Evolutionary conservation across 169 alveolate genomes (phyloP).

Genomic region (Eimeria sp.): DNA sequence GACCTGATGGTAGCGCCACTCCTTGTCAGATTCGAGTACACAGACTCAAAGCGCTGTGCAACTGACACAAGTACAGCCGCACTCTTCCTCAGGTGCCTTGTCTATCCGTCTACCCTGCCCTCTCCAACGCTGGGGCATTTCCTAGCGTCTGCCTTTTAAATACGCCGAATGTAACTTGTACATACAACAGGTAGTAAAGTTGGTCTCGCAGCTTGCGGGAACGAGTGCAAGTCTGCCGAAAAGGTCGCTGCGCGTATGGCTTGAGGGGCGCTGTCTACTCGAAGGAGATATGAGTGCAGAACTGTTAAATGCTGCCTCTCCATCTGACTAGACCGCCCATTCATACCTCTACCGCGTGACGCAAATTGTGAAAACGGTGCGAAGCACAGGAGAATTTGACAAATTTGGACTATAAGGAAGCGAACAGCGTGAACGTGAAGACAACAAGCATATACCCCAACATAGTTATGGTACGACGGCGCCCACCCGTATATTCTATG

Average conservation of each 20-base stretch:
- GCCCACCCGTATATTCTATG: background rate
- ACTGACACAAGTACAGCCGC: background rate
- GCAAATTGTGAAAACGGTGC: background rate
- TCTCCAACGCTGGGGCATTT: background rate
- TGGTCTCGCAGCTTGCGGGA: background rate
- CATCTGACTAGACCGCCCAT: background rate
- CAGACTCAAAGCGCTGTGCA: background rate
- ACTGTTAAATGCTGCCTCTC: background rate
- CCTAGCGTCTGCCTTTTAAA: background rate
- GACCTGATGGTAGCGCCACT: background rate
- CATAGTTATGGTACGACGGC: background rate
- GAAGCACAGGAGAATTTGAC: background rate
- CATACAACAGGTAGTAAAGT: background rate
- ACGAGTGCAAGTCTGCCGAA: slow-evolving; percentile 17
- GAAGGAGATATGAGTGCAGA: background rate
- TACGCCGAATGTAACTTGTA: background rate
- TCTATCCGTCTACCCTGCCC: background rate
- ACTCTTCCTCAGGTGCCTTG: background rate
- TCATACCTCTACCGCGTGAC: background rate
- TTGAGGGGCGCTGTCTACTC: background rate
- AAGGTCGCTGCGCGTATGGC: background rate
- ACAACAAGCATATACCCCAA: background rate
- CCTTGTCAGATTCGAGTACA: background rate
- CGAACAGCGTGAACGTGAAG: background rate
- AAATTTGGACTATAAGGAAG: background rate